Evolutionary conservation across 2,329 filamentous ascomycete genomes (phyloP), one percentile per base, ranked within the genome.

Genomic region (Rhinocladiella mackenziei): DNA sequence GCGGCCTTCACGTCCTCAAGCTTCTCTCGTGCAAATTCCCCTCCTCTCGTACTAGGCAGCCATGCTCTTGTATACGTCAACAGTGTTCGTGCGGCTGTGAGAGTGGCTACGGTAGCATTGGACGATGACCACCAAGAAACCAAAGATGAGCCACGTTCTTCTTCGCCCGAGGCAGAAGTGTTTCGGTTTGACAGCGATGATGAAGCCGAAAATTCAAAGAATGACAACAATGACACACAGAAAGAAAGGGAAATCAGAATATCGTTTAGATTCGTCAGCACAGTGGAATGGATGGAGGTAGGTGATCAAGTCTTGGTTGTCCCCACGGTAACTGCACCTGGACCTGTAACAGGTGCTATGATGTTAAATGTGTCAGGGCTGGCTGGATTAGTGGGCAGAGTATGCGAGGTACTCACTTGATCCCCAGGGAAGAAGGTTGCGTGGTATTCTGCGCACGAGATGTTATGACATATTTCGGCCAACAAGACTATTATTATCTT

Each of bases 21-120:
- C 36, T 76, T 71, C 39, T 58, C 60, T 0, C 60, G 57, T 3
- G 44, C 58, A 4, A 55, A 61, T 19, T 67, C 65, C 3, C 66
- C 83, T 0, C 76, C 75, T 17, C 70, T 76, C 1, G 70, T 96
- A 5, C 55, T 72, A 2, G 68, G 69, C 15, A 66, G 68, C 1
- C 66, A 70, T 43, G 74, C 76, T 0, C 89, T 94, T 20, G 78
- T 91, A 1, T 97, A 96, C 59, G 79, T 89, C 29, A 88, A 87
- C 13, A 96, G 89, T 60, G 82, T 97, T 10, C 78, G 91, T 6
- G 84, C 89, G 1, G 80, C 85, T 0, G 89, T 88, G 1, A 82
- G 84, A 48, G 78, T 97, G 1, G 62, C 84, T 18, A 75, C 76
- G 22, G 72, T 84, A 14, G 60, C 62, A 15, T 55, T 66, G 10